Percentiles rank a stretch among this genome's conserved stretches.
Conservation (phyloP, 2,329 filamentous ascomycete species). For the Sporothrix phasma region DNA sequence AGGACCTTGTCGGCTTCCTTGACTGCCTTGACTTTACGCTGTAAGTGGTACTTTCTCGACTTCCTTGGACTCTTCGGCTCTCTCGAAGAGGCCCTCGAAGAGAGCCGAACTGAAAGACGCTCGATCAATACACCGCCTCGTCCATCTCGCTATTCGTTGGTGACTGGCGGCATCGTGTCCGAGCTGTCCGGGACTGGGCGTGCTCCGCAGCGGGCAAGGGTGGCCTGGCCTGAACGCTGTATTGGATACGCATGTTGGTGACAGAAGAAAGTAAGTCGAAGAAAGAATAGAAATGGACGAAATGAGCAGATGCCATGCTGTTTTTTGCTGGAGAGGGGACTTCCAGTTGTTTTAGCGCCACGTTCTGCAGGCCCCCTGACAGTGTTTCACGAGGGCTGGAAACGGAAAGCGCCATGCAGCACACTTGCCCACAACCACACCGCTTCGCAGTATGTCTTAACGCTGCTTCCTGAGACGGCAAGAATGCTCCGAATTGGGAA, state of each 20-base stretch:
- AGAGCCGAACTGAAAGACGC: background rate
- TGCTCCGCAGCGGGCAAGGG: background rate
- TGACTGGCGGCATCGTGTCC: background rate
- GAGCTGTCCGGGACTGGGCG: background rate
- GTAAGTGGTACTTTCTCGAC: no score
- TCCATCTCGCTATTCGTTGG: no score
- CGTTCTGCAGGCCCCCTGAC: constrained; percentile 5
- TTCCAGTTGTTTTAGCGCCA: background rate
- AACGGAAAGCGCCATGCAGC: constrained; percentile 11
- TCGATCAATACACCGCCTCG: background rate
- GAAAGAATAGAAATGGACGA: background rate
- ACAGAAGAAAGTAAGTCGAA: background rate
- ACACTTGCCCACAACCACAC: background rate
- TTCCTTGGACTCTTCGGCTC: background rate
- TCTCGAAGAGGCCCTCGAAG: no score
- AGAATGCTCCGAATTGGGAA: background rate
- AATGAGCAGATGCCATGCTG: background rate
- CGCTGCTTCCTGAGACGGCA: background rate
- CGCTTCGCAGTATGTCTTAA: background rate
- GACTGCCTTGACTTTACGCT: background rate
- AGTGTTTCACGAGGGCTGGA: background rate
- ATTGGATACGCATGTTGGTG: background rate
- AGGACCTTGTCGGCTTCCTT: background rate
- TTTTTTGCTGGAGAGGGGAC: background rate
- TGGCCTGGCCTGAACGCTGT: background rate